Base-by-base conservation (phyloP, 192 early-diverging fungal genomes). In the Backusella macrospora region DNA sequence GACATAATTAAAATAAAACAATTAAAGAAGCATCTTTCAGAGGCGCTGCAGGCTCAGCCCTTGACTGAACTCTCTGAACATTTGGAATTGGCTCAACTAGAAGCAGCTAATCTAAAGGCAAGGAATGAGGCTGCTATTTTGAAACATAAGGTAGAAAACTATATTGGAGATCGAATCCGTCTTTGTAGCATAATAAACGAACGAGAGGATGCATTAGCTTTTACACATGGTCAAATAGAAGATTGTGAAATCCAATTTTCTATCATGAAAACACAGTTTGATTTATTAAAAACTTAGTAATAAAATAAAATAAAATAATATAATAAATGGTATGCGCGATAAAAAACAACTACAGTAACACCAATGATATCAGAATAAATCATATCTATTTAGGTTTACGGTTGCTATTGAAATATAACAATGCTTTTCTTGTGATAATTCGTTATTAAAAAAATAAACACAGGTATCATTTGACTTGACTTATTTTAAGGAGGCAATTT, bases 21-120 rank as follows among this genome's bases (percentile, higher is more conserved):
- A 47, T 47, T 76, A 23, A 64, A 62, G 0, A 68, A 46, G 12
- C 74, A 70, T 46, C 37, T 76, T 43, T 23, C 68, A 29, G 68
- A 68, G 42, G 74, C 67, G 16, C 62, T 76, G 68, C 68, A 70
- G 40, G 74, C 42, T 34, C 52, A 59, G 52, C 52, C 78, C 43
- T 52, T 86, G n/a, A 68, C 84, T 7, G 85, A 86, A 42, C 81
- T 81, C 3, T 59, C 21, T 59, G 52, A 59, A 0, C 84, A 82
- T 71, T 8, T 82, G 9, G 82, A 81, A 26, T 76, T 83, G 34
- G 78, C 85, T n/a, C 86, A 88, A 55, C 49, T 86, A 29, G 86
- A 88, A 52, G 78, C 82, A 18, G 68, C 83, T 1, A 78, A 76
- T 15, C 83, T 86, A 59, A 72, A 78, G 63, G 73, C 82, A 39